Evolutionary conservation across 139 green algal species (phyloP), one percentile per base, ranked within the genome.

Genomic region (Chara braunii): DNA sequence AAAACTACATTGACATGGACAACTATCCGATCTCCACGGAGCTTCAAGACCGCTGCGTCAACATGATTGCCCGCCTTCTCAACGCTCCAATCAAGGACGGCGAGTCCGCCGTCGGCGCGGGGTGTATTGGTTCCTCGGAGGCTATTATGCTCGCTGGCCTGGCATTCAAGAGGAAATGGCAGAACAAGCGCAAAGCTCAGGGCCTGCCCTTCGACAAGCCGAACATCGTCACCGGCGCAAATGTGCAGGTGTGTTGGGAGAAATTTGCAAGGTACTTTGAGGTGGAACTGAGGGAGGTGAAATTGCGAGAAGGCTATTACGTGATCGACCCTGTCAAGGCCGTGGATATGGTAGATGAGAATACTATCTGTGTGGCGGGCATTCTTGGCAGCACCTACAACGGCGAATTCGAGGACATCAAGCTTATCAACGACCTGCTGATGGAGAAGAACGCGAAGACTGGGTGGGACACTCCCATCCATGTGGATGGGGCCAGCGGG

Each of bases 401-500:
- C 23, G 71, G 71, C 6, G 43, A 79, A 29, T 79, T 72, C 31
- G 71, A 79, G 23, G 51, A 68, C 29, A 48, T 78, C 32, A 56
- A 60, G 51, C 71, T n/a, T 9, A 26, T 79, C 3, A 56, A 64
- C 11, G 50, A 70, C n/a, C 26, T 56, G 43, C 55, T 79, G 1
- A 42, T 55, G 12, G 22, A 63, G 14, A 72, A 72, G 34, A 72
- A 72, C 56, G 28, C 22, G n/a, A 53, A 63, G 50, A 72, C 63
- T 4, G 42, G 60, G 26, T 77, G 55, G 48, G 26, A 81, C 14
- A 53, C 63, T 8, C 53, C 56, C n/a, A 80, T 80, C 9, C 72
- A 80, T 68, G 72, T 80, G 35, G 72, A 80, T 35, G 72, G 57
- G 11, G 72, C 72, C 11, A 74, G 56, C 57, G 72, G 72, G n/a